A percentile compares a stretch with the other conserved stretches of the same genome.
phyloP scores from a whole-genome alignment of 306 rosid genomes.

The Vigna trinervia region DNA sequence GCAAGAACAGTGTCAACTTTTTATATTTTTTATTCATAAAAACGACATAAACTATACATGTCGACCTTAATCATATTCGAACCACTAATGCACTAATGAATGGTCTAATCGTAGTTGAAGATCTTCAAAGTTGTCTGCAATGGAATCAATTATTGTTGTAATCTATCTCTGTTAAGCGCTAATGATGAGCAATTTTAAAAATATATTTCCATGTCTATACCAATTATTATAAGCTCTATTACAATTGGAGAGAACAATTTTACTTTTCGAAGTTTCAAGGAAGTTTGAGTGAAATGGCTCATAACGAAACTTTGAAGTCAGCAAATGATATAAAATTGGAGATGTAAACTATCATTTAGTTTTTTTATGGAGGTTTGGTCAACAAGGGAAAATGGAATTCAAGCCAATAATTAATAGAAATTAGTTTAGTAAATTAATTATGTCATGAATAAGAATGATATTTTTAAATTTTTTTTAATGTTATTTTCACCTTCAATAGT shows the following conservation, averaged over 20 bases:
- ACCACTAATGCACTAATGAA: background rate
- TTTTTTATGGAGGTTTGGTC: background rate
- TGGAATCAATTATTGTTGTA: background rate
- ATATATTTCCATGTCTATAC: background rate
- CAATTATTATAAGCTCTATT: conserved; percentile 26
- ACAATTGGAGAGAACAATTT: background rate
- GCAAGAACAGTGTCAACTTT: background rate
- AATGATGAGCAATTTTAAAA: background rate
- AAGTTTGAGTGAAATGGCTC: background rate
- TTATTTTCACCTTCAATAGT: too few species aligned
- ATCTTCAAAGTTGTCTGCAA: conserved; percentile 40
- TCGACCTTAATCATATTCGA: conserved; percentile 10
- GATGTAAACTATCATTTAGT: background rate
- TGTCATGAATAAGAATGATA: too few species aligned
- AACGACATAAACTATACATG: background rate
- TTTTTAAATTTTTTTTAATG: too few species aligned
- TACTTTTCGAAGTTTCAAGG: background rate
- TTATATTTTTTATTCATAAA: background rate
- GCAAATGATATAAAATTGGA: background rate
- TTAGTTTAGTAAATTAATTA: too few species aligned
- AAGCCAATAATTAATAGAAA: too few species aligned
- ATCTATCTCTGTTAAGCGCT: background rate
- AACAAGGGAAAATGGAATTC: background rate
- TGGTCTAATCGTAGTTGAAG: conserved; percentile 28
- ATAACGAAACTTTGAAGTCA: background rate